These are phyloP conservation scores for Colletotrichum endophyticum DNA, from an alignment of 2,329 filamentous ascomycete genomes.

Conservation along the genomic window DNA sequence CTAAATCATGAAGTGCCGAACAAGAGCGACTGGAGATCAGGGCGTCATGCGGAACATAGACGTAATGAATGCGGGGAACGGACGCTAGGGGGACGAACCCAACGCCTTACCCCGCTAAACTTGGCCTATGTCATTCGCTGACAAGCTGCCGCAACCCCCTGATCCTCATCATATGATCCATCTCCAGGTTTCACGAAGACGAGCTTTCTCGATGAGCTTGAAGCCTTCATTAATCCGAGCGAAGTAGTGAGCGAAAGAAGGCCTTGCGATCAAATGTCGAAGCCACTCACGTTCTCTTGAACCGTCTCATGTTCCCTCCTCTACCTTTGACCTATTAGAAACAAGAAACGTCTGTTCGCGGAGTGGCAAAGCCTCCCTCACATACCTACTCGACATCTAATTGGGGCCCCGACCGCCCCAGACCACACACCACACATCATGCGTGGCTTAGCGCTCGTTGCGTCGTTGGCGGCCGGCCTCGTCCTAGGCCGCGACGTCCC, in stretches of 20 bases:
- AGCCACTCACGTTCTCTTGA: background rate
- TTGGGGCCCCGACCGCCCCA: background rate
- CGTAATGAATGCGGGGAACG: slow-evolving; percentile 9
- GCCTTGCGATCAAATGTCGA: background rate
- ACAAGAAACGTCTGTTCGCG: background rate
- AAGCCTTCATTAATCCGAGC: background rate
- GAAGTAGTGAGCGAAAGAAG: background rate
- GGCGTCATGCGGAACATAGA: background rate
- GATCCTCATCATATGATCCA: background rate
- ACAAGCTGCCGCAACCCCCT: background rate
- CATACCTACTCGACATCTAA: background rate
- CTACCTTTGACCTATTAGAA: background rate
- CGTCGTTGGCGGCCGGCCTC: background rate
- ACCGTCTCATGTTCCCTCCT: background rate
- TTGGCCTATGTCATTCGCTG: slow-evolving; percentile 17
- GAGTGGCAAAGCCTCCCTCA: background rate
- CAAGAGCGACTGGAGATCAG: background rate
- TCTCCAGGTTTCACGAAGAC: background rate
- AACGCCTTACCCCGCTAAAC: background rate
- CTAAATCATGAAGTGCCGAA: background rate
- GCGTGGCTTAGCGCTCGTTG: background rate
- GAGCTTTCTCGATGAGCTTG: background rate
- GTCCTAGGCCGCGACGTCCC: background rate
- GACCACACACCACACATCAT: background rate
- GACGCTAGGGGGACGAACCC: background rate